Percentiles rank a stretch among this genome's conserved stretches.
Evolutionary conservation across 345 rosid species (phyloP).

Genomic region (Gossypium longicalyx): DNA sequence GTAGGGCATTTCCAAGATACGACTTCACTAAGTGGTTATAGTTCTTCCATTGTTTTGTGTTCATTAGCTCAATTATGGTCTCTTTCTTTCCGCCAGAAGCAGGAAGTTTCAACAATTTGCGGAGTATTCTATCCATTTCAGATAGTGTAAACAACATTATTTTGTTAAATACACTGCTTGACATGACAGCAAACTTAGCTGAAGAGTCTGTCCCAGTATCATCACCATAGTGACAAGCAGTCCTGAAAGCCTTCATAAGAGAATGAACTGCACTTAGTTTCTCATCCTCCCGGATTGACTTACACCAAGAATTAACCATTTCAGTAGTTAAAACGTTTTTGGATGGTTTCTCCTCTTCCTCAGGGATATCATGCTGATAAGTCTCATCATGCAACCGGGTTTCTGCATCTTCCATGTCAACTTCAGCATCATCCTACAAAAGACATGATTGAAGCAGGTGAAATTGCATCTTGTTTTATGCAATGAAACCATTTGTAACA

Average conservation of each 20-base stretch:
- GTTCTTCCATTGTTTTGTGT: conserved; percentile 76
- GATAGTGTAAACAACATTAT: conserved; percentile 70
- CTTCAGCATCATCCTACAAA: conserved; percentile 50
- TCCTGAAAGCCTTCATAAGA: conserved; percentile 83
- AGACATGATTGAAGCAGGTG: conserved; percentile 12
- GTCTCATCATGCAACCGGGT: conserved; percentile 34
- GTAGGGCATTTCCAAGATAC: conserved; percentile 86
- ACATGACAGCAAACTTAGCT: conserved; percentile 56
- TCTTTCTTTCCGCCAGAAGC: conserved; percentile 82
- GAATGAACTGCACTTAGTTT: conserved; percentile 67
- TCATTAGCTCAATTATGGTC: conserved; percentile 45
- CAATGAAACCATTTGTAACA: conserved; percentile 5
- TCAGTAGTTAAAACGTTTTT: conserved; percentile 52
- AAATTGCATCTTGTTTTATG: neutral
- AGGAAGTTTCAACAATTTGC: conserved; percentile 67
- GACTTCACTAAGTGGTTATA: conserved; percentile 85
- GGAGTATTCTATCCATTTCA: conserved; percentile 85
- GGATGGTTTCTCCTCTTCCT: conserved; percentile 39
- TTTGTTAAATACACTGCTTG: conserved; percentile 79
- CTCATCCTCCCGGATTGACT: conserved; percentile 45
- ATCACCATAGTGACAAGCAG: conserved; percentile 95
- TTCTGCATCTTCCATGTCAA: conserved; percentile 45
- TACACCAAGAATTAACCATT: conserved; percentile 83
- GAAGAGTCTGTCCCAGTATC: conserved; percentile 66
- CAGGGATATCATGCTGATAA: conserved; percentile 18